Conservation (phyloP, 192 early-diverging fungal genomes). For the Linnemannia hyalina region DNA sequence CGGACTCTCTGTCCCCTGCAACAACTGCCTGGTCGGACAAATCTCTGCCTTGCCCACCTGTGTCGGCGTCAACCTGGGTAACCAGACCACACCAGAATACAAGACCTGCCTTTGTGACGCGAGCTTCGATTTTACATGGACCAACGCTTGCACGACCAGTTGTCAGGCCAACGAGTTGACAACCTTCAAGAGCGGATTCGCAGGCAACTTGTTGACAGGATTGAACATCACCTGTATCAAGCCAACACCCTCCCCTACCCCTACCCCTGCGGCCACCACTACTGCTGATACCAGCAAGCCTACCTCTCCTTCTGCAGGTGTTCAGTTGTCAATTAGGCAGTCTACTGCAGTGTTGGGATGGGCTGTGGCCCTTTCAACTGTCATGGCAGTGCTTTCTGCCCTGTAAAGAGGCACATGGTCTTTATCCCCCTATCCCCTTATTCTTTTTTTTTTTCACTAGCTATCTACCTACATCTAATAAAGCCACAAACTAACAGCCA, state of each 20-base stretch:
- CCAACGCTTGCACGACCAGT: constrained; percentile 22
- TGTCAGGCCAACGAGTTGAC: constrained; percentile 38
- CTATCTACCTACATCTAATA: no score
- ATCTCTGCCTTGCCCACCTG: constrained; percentile 22
- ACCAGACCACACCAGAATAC: constrained; percentile 18
- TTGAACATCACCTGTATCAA: constrained; percentile 45
- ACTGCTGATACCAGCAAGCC: not conserved
- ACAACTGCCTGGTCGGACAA: constrained; percentile 31
- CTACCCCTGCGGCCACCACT: not conserved
- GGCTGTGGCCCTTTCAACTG: not conserved
- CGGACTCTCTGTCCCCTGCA: constrained; percentile 38
- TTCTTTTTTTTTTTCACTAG: no score
- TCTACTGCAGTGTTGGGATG: constrained; percentile 3
- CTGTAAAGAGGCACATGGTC: not conserved
- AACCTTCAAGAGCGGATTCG: constrained; percentile 23
- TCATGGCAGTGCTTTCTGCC: constrained; percentile 7
- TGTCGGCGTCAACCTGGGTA: constrained; percentile 22
- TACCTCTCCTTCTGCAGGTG: not conserved
- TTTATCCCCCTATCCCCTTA: no score
- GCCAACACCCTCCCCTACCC: constrained; percentile 28
- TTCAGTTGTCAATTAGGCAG: not conserved
- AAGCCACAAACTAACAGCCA: no score
- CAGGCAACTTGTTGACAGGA: constrained; percentile 14
- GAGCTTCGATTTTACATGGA: constrained; percentile 47
- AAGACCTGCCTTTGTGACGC: constrained; percentile 40